These are phyloP conservation scores for Panaeolus cyanescens DNA, from an alignment of 768 basidiomycete species.

Conservation along the genomic window DNA sequence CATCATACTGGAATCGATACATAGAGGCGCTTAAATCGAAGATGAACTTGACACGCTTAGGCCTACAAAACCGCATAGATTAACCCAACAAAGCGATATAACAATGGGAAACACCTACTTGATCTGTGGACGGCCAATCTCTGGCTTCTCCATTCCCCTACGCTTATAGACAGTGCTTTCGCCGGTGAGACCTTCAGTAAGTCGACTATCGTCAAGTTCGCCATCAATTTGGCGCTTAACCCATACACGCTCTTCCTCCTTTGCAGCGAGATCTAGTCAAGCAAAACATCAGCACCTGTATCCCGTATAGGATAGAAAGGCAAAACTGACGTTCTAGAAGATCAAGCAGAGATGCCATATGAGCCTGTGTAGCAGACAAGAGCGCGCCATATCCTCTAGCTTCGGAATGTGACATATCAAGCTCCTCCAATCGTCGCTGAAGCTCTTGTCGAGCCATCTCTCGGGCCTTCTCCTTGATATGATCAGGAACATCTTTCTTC, in stretches of 20 bases:
- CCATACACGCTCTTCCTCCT: conserved; percentile 73
- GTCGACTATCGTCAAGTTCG: conserved; percentile 64
- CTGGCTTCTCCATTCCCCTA: conserved; percentile 69
- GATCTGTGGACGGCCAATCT: conserved; percentile 65
- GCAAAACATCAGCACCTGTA: not conserved
- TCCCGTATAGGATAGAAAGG: not conserved
- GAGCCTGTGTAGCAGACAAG: conserved; percentile 55
- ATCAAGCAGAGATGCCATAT: conserved; percentile 60
- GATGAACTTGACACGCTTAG: conserved; percentile 68
- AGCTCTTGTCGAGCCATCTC: conserved; percentile 70
- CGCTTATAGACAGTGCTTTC: conserved; percentile 73
- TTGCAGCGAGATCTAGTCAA: conserved; percentile 58
- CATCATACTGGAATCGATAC: conserved; percentile 78
- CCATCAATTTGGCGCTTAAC: conserved; percentile 72
- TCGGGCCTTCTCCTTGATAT: conserved; percentile 61
- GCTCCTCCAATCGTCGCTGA: conserved; percentile 58
- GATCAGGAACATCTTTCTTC: conserved; percentile 61
- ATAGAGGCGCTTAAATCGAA: conserved; percentile 75
- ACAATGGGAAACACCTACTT: conserved; percentile 39
- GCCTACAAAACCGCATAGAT: conserved; percentile 33
- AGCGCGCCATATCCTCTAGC: conserved; percentile 58
- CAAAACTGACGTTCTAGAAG: conserved; percentile 59
- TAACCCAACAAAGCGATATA: not conserved
- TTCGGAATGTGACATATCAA: conserved; percentile 58
- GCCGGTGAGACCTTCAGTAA: conserved; percentile 69